phyloP scores from a whole-genome alignment of 1,139 yeast species.

The Citeromyces hawaiiensis region DNA sequence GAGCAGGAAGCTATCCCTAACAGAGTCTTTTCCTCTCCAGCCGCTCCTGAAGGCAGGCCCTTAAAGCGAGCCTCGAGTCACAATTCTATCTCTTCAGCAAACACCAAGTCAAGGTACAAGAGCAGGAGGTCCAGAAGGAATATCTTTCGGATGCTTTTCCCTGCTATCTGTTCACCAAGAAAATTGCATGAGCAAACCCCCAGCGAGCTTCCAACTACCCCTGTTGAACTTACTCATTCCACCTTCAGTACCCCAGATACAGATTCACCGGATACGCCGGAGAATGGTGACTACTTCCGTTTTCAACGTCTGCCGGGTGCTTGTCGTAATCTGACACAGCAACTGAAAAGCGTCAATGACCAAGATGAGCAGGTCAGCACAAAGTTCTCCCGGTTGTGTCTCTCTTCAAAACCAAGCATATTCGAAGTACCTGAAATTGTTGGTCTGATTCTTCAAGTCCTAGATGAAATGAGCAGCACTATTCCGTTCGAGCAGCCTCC shows the following conservation, averaged over 20 bases:
- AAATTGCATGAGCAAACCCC: background rate
- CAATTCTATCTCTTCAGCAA: background rate
- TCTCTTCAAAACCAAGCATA: slow-evolving; percentile 17
- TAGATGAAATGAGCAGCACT: slow-evolving; percentile 25
- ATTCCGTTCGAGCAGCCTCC: slow-evolving; percentile 51
- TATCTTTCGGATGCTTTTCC: background rate
- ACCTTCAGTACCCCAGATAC: background rate
- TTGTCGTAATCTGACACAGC: background rate
- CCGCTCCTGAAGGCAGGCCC: slow-evolving; percentile 1
- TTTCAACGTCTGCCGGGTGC: background rate
- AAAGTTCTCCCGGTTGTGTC: slow-evolving; percentile 1
- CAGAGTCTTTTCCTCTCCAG: background rate
- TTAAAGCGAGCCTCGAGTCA: slow-evolving; percentile 1
- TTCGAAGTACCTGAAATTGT: slow-evolving; percentile 73
- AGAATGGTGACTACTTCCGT: background rate
- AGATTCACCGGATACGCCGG: background rate
- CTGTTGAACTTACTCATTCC: background rate
- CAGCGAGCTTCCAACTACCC: background rate
- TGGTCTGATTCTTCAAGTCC: slow-evolving; percentile 40
- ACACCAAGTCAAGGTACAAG: background rate
- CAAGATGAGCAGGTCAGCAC: background rate
- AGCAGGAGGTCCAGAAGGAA: background rate
- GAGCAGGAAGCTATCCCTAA: background rate
- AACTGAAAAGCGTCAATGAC: background rate
- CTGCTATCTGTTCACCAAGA: background rate